Base-by-base conservation (phyloP, 2,329 filamentous ascomycete species). In the Aureobasidium melanogenum region DNA sequence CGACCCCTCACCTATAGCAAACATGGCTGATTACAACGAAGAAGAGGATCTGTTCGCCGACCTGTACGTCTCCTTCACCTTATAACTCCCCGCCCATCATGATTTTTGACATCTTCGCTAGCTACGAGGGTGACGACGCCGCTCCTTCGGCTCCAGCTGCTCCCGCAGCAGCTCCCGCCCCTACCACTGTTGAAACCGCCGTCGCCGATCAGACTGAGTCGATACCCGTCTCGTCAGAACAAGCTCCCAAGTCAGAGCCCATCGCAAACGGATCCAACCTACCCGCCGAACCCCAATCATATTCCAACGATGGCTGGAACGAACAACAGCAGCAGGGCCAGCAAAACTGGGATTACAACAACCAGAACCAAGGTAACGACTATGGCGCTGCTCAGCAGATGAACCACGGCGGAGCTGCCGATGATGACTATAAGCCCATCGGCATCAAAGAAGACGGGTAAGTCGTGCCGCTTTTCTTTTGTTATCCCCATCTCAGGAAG, bases 11-110 rank as follows among this genome's bases (percentile, higher is more conserved):
- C n/a, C 52, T 56, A 32, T 24, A 56, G 30, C 51, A 73, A 81
- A 54, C 69, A 94, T 93, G 89, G 85, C 89, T 51, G 90, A 94
- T 58, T 89, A 92, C 71, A 57, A 57, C 7, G 89, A 89, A 67
- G 91, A 96, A 68, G 92, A 96, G 71, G 91, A 96, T 82, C 88
- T 96, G 76, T 96, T 96, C 76, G 91, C 91, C 69, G 92, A 96
- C 77, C 84, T 96, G 91, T 96, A 80, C 77, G 90, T 82, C 26
- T 44, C 14, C 32, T 22, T 14, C 28, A 19, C 32, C 39, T 14
- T 9, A 15, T 19, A 39, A 24, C n/a, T 15, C n/a, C 5, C 3
- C 14, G 50, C 2, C 19, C 15, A 48, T n/a, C 34, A 30, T 22
- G 24, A 36, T 26, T 48, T 59, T 43, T 64, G 58, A 64, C 43